Evolutionary conservation across 2,329 filamentous ascomycete genomes (phyloP), one percentile per base, ranked within the genome.

Genomic region (Periglandula ipomoeae): DNA sequence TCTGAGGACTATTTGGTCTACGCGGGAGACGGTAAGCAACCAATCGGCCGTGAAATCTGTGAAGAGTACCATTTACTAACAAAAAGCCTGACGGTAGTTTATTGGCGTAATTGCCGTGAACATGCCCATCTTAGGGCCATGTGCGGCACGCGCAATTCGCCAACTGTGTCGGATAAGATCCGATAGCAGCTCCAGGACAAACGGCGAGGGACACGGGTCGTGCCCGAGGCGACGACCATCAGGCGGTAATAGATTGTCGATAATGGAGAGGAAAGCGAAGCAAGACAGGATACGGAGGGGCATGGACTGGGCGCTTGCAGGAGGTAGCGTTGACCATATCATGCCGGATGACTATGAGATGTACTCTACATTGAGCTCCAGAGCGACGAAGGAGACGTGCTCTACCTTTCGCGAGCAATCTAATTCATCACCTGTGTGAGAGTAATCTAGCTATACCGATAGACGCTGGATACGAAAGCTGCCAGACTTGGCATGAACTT

Each of bases 21-120:
- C n/a, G 15, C 62, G 70, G 40, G 70, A 72, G 55, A 70, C 66
- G 3, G 65, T 68, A 56, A 38, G 56, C 26, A 15, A 37, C 30
- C 13, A 22, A n/a, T n/a, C 19, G 13, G 6, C 3, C 4, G 30
- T 27, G 30, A 32, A 15, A 1, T 32, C 9, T 15, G 30, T 32
- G n/a, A n/a, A n/a, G n/a, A n/a, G n/a, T n/a, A n/a, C n/a, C n/a
- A n/a, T n/a, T n/a, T n/a, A 32, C 30, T 32, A 15, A 32, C 30
- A 11, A 32, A 4, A 13, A 11, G 11, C 42, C 30, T 34, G 20
- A 5, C 11, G n/a, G n/a, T 44, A 69, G 64, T 70, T 72, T 38
- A 63, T 71, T 27, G 68, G 61, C n/a, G 67, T 71, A 44, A 63
- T 72, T 32, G 67, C 66, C 41, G 65, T 69, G 44, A 71, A 70